These are phyloP conservation scores for Trifolium dubium DNA, from an alignment of 306 rosid species.

Conservation along the genomic window DNA sequence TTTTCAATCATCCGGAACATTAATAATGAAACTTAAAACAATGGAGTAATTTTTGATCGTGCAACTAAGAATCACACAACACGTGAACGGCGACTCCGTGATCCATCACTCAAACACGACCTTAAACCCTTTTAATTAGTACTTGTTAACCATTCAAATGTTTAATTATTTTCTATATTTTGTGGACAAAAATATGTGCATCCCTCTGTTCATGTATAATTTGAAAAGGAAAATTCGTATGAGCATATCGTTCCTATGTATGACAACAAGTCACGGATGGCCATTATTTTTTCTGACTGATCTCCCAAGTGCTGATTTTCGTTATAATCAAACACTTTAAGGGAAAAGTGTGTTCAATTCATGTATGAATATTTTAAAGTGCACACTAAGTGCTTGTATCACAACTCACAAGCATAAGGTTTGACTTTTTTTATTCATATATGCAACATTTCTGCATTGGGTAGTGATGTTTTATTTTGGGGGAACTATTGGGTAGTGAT, in stretches of 20 bases:
- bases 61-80: too few relatives aligned
- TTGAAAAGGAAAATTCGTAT: constrained; percentile 40
- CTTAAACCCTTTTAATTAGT: too few relatives aligned
- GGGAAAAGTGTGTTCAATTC: constrained; percentile 2
- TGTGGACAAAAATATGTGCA: constrained; percentile 1
- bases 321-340: constrained; percentile 20
- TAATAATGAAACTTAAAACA: too few relatives aligned
- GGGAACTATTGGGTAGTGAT: background rate
- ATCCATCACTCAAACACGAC: too few relatives aligned
- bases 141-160: too few relatives aligned
- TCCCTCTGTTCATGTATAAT: background rate
- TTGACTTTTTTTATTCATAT: background rate
- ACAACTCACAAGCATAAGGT: background rate
- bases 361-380: background rate
- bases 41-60: too few relatives aligned
- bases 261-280: constrained; percentile 1
- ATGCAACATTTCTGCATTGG: background rate
- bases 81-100: too few relatives aligned
- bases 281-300: background rate
- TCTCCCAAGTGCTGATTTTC: background rate
- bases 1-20: too few relatives aligned
- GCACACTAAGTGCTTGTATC: background rate
- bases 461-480: background rate
- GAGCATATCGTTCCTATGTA: constrained; percentile 16
- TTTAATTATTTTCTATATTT: background rate